Evolutionary conservation across 176 grass and related monocot genomes (phyloP), one percentile per base, ranked within the genome.

Genomic region (Avena atlantica): DNA sequence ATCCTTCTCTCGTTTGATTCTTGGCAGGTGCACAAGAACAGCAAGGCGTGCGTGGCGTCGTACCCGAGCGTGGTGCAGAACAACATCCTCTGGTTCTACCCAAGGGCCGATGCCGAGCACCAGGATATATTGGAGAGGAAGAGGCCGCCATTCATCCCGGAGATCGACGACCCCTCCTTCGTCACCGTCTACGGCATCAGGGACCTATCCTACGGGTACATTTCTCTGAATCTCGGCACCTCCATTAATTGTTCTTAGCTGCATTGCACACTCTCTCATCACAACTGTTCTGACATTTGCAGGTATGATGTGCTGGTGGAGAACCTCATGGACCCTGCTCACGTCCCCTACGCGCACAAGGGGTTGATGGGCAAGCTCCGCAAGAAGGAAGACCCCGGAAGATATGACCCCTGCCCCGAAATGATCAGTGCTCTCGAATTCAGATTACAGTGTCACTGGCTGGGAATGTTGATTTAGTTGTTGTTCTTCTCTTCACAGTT

Each of bases 321-420:
- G 82, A 98, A 98, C 79, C 90, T 98, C 24, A 88, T 98, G 85
- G 96, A 98, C 65, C 88, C 93, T 86, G 88, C 96, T 16, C 96
- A 98, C 51, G 93, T 92, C 19, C 88, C 84, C 0, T 98, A 66
- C 25, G 63, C 63, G 2, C 96, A 98, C 84, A 86, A 44, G 84
- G 96, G 96, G 21, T 29, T 98, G 44, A 89, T 95, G 74, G 78
- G 71, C 0, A 21, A 82, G 13, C 74, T 88, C 3, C 85, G 76
- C 34, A 92, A 89, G 63, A 83, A 36, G 51, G 90, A 81, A 81
- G 90, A 92, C 44, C 94, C 94, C 5, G 90, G 84, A 55, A 98
- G 96, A 98, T 98, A 95, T 77, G 96, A 83, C 72, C 69, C 14
- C 48, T 76, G 45, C 48, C 63, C 84, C 85, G 12, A 3, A 20